A percentile compares a stretch with the other conserved stretches of the same genome.
These are phyloP conservation scores for Aspergillus cavernicola DNA, from an alignment of 495 filamentous ascomycete species.

Conservation along the genomic window DNA sequence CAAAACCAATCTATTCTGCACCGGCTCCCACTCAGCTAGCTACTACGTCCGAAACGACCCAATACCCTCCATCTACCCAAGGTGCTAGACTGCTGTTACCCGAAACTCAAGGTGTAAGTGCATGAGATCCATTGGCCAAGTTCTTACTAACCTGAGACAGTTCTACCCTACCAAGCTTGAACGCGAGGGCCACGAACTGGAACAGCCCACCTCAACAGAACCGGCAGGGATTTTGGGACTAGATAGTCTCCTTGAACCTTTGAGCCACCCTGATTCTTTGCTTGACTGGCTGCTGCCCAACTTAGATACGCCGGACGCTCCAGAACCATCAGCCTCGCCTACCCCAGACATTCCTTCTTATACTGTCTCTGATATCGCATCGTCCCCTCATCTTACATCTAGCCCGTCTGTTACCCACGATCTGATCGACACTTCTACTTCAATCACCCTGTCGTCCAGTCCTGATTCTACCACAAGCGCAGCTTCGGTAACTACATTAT, in stretches of 20 bases:
- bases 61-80: constrained; percentile 33
- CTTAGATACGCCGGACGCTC: background rate
- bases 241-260: constrained; percentile 18
- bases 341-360: background rate
- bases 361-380: background rate
- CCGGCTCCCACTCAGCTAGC: constrained; percentile 23
- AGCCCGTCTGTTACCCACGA: background rate
- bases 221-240: constrained; percentile 20
- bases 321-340: constrained; percentile 3
- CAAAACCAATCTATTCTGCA: constrained; percentile 25
- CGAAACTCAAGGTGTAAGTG: constrained; percentile 33
- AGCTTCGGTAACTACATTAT: background rate
- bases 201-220: constrained; percentile 27
- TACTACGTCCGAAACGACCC: constrained; percentile 26
- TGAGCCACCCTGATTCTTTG: constrained; percentile 25
- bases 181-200: constrained; percentile 36
- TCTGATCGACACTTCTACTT: background rate
- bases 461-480: background rate
- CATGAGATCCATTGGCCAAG: background rate
- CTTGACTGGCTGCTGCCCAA: constrained; percentile 13
- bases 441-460: background rate
- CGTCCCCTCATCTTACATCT: too few relatives aligned
- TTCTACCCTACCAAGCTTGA: constrained; percentile 39
- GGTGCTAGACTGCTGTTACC: constrained; percentile 24
- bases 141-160: constrained; percentile 18